A percentile compares a stretch with the other conserved stretches of the same genome.
Evolutionary conservation across 495 filamentous ascomycete genomes (phyloP).

Genomic region (Aspergillus nanangensis): DNA sequence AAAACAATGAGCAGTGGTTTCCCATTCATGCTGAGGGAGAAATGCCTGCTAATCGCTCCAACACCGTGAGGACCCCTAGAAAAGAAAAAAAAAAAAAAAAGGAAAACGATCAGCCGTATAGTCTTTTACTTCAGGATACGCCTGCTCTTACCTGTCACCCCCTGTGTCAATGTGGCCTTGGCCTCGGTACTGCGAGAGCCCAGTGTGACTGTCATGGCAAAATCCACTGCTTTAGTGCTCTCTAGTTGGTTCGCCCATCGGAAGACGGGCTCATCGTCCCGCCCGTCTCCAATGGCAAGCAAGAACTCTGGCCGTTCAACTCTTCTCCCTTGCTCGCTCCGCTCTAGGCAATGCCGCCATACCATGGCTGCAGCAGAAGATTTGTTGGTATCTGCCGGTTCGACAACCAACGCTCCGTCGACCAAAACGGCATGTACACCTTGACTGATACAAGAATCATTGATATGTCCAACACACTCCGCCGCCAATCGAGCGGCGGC

Average conservation of each 20-base stretch:
- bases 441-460: slow-evolving; percentile 80
- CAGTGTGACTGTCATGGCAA: slow-evolving; percentile 77
- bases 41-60: slow-evolving; percentile 3
- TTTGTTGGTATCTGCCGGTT: slow-evolving; percentile 79
- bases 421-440: slow-evolving; percentile 79
- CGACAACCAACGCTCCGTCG: slow-evolving; percentile 72
- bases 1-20: too few species aligned
- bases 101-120: background rate
- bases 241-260: slow-evolving; percentile 82
- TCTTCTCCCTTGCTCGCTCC: slow-evolving; percentile 23
- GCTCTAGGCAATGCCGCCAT: slow-evolving; percentile 53
- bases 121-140: background rate
- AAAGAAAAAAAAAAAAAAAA: background rate
- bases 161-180: slow-evolving; percentile 76
- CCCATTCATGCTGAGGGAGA: background rate
- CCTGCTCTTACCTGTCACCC: slow-evolving; percentile 63
- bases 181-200: slow-evolving; percentile 85
- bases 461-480: slow-evolving; percentile 88
- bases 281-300: slow-evolving; percentile 80
- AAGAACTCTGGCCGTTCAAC: slow-evolving; percentile 66
- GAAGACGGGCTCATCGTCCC: slow-evolving; percentile 89
- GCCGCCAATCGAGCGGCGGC: slow-evolving; percentile 71
- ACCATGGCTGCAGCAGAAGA: slow-evolving; percentile 67
- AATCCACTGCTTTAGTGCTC: slow-evolving; percentile 47
- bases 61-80: slow-evolving; percentile 2